phyloP scores from a whole-genome alignment of 257 asterid genomes.

The Solanum raphanifolium region DNA sequence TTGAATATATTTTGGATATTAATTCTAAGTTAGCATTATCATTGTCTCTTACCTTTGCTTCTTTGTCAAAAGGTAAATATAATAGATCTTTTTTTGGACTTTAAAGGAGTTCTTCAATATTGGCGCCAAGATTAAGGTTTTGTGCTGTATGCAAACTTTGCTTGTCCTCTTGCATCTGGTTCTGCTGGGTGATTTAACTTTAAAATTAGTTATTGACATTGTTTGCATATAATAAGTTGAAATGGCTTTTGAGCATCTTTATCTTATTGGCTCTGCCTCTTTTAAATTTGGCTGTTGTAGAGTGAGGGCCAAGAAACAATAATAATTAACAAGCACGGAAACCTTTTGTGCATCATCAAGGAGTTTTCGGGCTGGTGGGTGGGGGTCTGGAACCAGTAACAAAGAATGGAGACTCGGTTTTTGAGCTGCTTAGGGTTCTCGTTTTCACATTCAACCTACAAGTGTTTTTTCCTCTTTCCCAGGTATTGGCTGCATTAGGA shows the following conservation, averaged over 20 bases:
- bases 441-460: background rate
- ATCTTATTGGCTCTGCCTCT: background rate
- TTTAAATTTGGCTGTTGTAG: background rate
- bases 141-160: background rate
- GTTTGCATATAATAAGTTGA: background rate
- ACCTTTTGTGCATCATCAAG: background rate
- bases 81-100: background rate
- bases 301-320: background rate
- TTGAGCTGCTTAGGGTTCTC: background rate
- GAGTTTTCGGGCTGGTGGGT: background rate
- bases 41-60: background rate
- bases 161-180: background rate
- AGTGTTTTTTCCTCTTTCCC: conserved; percentile 7
- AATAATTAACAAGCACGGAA: background rate
- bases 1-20: background rate
- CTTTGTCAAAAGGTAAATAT: background rate
- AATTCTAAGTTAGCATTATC: background rate
- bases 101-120: background rate
- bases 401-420: background rate
- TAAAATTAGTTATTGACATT: background rate
- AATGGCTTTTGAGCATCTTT: background rate
- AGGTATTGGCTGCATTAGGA: conserved; percentile 98
- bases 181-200: background rate
- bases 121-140: background rate
- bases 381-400: background rate